Conservation (phyloP, 768 basidiomycete genomes). For the Psilocybe subaeruginosa region DNA sequence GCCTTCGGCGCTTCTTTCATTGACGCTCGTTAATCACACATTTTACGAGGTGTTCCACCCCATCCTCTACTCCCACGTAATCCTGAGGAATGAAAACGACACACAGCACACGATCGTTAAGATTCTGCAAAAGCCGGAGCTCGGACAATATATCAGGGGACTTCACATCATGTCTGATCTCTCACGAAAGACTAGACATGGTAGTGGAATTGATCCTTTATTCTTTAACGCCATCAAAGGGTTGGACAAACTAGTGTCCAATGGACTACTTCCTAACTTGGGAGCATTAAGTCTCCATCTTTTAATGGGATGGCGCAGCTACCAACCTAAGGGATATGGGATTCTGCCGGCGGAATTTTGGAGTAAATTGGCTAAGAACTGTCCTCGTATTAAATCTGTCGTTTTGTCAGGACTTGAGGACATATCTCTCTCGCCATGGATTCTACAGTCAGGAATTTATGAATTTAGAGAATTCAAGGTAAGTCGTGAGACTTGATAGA, state of each 20-base stretch:
- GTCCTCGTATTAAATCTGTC: background rate
- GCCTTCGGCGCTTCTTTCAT: constrained; percentile 11
- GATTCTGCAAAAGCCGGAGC: constrained; percentile 8
- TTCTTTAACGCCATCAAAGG: constrained; percentile 6
- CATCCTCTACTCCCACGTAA: constrained; percentile 14
- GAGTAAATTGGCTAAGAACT: background rate
- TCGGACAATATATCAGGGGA: constrained; percentile 15
- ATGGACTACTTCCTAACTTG: constrained; percentile 5
- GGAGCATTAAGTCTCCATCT: constrained; percentile 6
- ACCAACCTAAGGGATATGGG: background rate
- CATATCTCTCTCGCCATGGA: background rate
- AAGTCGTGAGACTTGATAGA: background rate
- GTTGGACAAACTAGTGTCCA: constrained; percentile 1
- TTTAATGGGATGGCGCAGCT: background rate
- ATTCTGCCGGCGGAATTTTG: background rate
- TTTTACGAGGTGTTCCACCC: constrained; percentile 14
- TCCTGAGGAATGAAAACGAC: constrained; percentile 17
- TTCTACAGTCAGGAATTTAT: background rate
- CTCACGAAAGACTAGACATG: background rate
- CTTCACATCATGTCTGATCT: constrained; percentile 17
- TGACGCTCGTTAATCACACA: constrained; percentile 10
- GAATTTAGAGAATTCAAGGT: background rate
- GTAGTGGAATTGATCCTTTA: background rate
- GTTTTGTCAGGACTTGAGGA: background rate
- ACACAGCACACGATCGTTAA: constrained; percentile 7